Conservation (phyloP, 139 green algal genomes). For the Coelastrella sp. region DNA sequence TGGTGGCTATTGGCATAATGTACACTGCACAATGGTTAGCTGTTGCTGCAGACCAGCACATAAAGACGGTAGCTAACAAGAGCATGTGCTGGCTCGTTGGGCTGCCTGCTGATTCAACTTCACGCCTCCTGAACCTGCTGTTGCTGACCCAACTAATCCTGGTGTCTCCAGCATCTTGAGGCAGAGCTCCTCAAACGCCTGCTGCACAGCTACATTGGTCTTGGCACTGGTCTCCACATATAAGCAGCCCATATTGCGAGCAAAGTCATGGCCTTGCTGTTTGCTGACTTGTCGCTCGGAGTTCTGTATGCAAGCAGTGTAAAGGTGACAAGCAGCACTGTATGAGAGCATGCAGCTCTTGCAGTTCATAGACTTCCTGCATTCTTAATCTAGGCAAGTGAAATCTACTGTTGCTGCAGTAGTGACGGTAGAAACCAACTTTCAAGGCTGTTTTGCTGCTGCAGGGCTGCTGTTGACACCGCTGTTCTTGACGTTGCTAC, state of each 20-base stretch:
- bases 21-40: no score
- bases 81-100: constrained; percentile 36
- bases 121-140: constrained; percentile 38
- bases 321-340: neutral
- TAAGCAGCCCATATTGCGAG: constrained; percentile 83
- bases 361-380: no score
- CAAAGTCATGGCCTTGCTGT: constrained; percentile 85
- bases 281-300: constrained; percentile 74
- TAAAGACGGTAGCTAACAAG: constrained; percentile 16
- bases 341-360: neutral
- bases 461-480: neutral
- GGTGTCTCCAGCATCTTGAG: constrained; percentile 81
- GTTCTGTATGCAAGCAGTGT: neutral
- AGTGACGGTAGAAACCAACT: neutral
- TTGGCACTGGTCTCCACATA: constrained; percentile 96
- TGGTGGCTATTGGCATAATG: no score
- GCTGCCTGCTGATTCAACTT: constrained; percentile 37
- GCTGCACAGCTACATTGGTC: constrained; percentile 80
- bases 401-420: neutral
- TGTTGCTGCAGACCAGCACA: neutral
- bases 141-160: constrained; percentile 48
- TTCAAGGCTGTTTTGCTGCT: no score
- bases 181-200: constrained; percentile 94
- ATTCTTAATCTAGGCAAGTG: neutral
- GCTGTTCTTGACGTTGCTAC: neutral